These are phyloP conservation scores for Draba incana DNA, from an alignment of 345 rosid species.

Conservation along the genomic window DNA sequence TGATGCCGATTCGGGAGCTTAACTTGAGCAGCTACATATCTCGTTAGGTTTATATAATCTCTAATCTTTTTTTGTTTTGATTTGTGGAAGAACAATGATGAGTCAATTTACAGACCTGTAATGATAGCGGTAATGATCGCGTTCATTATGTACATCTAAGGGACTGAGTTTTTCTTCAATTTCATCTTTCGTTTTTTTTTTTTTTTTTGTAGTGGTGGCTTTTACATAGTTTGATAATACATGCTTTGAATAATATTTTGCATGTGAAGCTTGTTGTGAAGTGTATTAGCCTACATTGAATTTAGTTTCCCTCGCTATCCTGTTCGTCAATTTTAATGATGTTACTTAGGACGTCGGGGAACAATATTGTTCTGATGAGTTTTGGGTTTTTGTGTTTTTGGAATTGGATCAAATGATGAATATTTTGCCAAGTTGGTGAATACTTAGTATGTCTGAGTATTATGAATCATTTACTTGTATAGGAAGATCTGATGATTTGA, in stretches of 20 bases:
- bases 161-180: constrained; percentile 61
- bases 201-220: not conserved
- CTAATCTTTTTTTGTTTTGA: not conserved
- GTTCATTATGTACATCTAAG: constrained; percentile 83
- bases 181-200: not conserved
- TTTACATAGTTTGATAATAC: not conserved
- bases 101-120: constrained; percentile 86
- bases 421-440: constrained; percentile 32
- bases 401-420: constrained; percentile 22
- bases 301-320: constrained; percentile 46
- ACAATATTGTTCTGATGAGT: not conserved
- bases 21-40: constrained; percentile 29
- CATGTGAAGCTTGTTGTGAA: constrained; percentile 1
- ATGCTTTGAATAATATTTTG: constrained; percentile 22
- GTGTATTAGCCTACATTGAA: constrained; percentile 38
- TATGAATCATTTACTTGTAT: constrained; percentile 31
- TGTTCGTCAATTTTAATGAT: constrained; percentile 32
- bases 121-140: constrained; percentile 94
- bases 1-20: constrained; percentile 13
- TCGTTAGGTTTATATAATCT: not conserved
- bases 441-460: constrained; percentile 1
- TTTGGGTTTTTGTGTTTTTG: not conserved
- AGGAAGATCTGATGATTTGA: constrained; percentile 42
- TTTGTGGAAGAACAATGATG: constrained; percentile 57
- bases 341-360: constrained; percentile 43